Evolutionary conservation across 805 yeast genomes (phyloP), one percentile per base, ranked within the genome.

Genomic region (Monosporozyma aquatica): DNA sequence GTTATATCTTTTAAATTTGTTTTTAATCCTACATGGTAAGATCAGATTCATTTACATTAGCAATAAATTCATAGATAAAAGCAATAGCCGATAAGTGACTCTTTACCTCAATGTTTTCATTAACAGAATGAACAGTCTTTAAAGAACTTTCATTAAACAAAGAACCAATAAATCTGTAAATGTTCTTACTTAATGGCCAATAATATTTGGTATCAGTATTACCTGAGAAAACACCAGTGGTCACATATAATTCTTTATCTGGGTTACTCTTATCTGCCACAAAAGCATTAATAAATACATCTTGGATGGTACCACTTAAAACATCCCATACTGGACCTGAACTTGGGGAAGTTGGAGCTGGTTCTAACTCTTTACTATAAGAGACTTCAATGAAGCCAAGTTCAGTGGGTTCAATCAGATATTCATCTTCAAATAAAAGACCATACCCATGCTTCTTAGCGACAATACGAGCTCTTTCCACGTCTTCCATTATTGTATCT

Each of bases 141-240:
- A 55, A 33, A 2, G 47, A 43, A 10, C 46, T 46, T 4, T 38
- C 39, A 28, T 46, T 48, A 2, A 50, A 37, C 15, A 56, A 48
- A 11, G 56, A 42, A 10, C 55, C 63, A 45, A 52, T 47, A 40
- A 64, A 77, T 50, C 84, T 69, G 64, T 68, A 78, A 43, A 78
- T 75, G 55, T 76, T 68, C 41, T 61, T 64, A 13, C 80, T 68
- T 53, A 78, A 64, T 41, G 67, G 58, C 79, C 80, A 75, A 57
- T 78, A 78, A 49, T 72, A 65, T 48, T 70, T 68, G 10, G 83
- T 76, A 56, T 78, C 84, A 3, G 84, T 78, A 56, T 78, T 78
- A 6, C 76, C 82, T 6, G 80, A 65, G 64, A 72, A 69, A 20
- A 76, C 54, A 14, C 68, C 66, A 14, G 82, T 80, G 0, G 79